A percentile compares a stretch with the other conserved stretches of the same genome.
These are phyloP conservation scores for Paramecium pentaurelia DNA, from an alignment of 73 alveolate genomes.

Conservation along the genomic window DNA sequence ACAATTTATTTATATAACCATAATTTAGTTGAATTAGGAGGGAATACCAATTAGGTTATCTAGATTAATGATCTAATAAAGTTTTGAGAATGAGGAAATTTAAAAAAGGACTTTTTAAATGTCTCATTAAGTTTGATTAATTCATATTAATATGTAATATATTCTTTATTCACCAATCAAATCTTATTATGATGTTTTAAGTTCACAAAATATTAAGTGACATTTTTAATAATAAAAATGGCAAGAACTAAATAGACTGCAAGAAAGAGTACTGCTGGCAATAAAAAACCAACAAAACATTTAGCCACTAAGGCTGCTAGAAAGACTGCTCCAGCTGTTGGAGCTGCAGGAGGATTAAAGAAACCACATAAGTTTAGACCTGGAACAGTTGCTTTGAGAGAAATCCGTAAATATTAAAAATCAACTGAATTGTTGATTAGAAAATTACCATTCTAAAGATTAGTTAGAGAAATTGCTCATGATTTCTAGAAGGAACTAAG, in stretches of 20 bases:
- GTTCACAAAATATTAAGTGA: neutral
- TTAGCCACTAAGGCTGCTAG: constrained; percentile 87
- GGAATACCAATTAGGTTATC: neutral
- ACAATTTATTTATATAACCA: neutral
- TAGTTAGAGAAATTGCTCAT: constrained; percentile 88
- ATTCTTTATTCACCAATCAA: neutral
- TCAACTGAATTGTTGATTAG: constrained; percentile 80
- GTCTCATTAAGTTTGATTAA: neutral
- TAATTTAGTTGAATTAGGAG: too few relatives aligned
- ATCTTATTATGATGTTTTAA: neutral
- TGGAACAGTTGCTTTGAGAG: constrained; percentile 91
- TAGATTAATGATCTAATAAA: neutral
- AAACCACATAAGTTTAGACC: constrained; percentile 90
- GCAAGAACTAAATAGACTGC: constrained; percentile 96
- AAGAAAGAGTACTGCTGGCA: constrained; percentile 84
- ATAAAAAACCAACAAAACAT: constrained; percentile 84
- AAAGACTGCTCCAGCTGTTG: constrained; percentile 66
- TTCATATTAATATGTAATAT: neutral
- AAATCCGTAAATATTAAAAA: constrained; percentile 83
- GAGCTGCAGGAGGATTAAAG: constrained; percentile 73
- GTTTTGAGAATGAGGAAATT: neutral
- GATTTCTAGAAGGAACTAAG: constrained; percentile 78
- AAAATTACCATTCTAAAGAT: constrained; percentile 78
- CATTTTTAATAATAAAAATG: constrained; percentile 63
- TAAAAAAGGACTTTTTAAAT: neutral